Conservation (phyloP, 352 stramenopile species). For the Pythium apleroticum region DNA sequence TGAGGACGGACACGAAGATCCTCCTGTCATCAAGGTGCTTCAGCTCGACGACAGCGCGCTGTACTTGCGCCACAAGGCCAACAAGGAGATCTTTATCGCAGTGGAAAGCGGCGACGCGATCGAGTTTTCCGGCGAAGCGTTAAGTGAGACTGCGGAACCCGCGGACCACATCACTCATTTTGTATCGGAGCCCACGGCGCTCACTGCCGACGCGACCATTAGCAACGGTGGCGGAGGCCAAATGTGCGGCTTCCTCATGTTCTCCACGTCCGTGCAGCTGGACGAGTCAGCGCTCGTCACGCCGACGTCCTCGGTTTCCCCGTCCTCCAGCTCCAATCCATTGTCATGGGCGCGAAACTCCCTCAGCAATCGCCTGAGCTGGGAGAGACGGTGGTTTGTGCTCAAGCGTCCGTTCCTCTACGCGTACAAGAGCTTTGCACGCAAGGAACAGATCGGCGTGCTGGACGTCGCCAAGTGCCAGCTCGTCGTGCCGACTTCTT, state of each 20-base stretch:
- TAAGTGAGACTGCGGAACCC: neutral
- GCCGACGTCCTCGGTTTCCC: neutral
- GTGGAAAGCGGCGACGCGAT: constrained; percentile 10
- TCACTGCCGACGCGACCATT: constrained; percentile 25
- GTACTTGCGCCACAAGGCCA: constrained; percentile 49
- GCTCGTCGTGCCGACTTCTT: constrained; percentile 39
- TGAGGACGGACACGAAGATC: neutral
- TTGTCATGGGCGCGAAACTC: constrained; percentile 26
- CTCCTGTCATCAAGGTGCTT: constrained; percentile 37
- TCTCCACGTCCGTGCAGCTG: constrained; percentile 46
- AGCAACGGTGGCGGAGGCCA: constrained; percentile 31
- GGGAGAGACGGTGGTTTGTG: constrained; percentile 81
- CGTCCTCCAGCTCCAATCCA: constrained; percentile 8
- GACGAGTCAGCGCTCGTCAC: constrained; percentile 46
- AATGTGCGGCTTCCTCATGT: constrained; percentile 78
- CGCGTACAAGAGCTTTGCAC: constrained; percentile 64
- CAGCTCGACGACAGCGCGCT: constrained; percentile 37
- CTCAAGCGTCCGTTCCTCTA: constrained; percentile 80
- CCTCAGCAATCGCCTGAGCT: constrained; percentile 31
- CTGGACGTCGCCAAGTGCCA: constrained; percentile 72
- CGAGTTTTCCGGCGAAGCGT: neutral
- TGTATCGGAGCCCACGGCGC: constrained; percentile 51
- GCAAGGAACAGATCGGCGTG: constrained; percentile 64
- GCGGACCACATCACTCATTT: constrained; percentile 36
- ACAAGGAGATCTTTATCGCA: constrained; percentile 45